Conservation (phyloP, 306 rosid species). For the Aeschynomene evenia region DNA sequence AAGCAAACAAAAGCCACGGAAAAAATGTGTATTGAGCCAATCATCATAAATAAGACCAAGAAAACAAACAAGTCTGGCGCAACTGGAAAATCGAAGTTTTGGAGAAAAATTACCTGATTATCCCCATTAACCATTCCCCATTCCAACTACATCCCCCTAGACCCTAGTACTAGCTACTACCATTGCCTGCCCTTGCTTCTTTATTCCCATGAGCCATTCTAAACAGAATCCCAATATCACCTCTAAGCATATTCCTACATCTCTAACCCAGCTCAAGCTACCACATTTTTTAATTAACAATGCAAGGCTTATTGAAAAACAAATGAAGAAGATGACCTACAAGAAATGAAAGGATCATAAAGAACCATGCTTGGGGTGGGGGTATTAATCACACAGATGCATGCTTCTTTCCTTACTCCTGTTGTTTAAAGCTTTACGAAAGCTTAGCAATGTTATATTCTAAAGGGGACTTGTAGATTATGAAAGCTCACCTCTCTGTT, state of each 20-base stretch:
- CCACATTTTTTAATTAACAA: neutral
- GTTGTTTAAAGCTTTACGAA: neutral
- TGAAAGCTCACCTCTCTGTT: neutral
- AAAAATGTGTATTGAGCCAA: neutral
- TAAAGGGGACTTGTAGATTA: neutral
- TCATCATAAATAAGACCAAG: neutral
- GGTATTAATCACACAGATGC: neutral
- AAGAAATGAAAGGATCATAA: neutral
- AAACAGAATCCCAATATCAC: neutral
- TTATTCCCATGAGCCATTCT: neutral
- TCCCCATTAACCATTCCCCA: neutral
- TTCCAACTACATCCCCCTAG: neutral
- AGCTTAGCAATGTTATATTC: neutral
- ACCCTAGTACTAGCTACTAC: too few relatives aligned
- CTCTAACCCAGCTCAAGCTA: neutral
- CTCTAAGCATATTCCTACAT: neutral
- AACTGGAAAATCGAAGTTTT: neutral
- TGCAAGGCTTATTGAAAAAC: neutral
- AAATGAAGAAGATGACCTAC: neutral
- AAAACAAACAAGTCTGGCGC: neutral
- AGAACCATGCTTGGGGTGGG: neutral
- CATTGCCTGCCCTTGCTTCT: neutral
- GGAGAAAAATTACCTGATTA: neutral
- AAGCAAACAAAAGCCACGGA: neutral
- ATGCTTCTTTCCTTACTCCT: slow-evolving; percentile 5